Evolutionary conservation across 257 asterid genomes (phyloP).

Genomic region (Apocynum venetum): DNA sequence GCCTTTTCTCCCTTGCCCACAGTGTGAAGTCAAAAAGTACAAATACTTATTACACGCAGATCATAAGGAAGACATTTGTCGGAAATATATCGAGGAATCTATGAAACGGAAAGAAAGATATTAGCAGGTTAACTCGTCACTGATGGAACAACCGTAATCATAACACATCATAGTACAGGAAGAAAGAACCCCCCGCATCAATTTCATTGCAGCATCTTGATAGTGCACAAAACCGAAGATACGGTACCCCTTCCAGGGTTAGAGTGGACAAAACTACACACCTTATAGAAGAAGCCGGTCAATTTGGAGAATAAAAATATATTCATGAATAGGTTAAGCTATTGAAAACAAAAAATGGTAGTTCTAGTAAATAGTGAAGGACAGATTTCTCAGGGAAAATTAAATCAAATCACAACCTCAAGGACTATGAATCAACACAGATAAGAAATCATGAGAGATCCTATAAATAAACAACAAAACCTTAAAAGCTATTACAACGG

Average conservation of each 20-base stretch:
- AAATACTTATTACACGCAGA: not conserved
- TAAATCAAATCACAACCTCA: constrained; percentile 35
- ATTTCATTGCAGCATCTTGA: not conserved
- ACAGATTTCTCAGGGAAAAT: constrained; percentile 15
- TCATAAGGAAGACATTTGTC: not conserved
- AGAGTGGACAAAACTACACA: not conserved
- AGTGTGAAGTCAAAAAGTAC: not conserved
- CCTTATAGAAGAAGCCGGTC: not conserved
- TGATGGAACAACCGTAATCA: not conserved
- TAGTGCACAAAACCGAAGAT: not conserved
- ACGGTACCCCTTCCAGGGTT: not conserved
- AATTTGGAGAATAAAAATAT: not conserved
- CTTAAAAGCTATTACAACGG: constrained; percentile 31
- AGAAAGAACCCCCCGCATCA: not conserved
- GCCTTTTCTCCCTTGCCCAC: not conserved
- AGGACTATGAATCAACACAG: constrained; percentile 25
- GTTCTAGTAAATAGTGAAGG: not conserved
- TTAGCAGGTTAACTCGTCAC: not conserved
- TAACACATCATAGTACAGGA: not conserved
- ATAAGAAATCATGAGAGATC: constrained; percentile 22
- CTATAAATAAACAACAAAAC: constrained; percentile 27
- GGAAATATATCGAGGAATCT: not conserved
- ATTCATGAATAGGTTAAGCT: not conserved
- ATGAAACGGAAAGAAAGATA: not conserved
- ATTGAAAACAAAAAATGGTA: not conserved